Evolutionary conservation across 495 filamentous ascomycete genomes (phyloP), one percentile per base, ranked within the genome.

Genomic region (Cryomyces antarcticus): DNA sequence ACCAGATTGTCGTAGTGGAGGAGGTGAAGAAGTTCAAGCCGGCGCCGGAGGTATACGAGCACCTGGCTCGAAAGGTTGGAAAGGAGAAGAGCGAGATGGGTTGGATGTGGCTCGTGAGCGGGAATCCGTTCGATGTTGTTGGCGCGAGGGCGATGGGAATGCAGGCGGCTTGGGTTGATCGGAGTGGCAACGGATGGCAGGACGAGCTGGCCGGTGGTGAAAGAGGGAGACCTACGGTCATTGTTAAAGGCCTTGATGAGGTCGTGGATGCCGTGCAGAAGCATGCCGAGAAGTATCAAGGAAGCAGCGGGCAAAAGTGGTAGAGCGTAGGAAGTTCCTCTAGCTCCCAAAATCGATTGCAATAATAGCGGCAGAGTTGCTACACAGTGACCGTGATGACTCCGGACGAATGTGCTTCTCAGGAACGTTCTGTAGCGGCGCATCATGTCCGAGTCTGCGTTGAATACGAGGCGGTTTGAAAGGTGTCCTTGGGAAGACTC

Each of bases 121-220:
- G 71, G 5, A 93, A 89, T 55, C 77, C 83, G 5, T 92, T 92
- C 55, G 84, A 92, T 53, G 62, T 83, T n/a, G 68, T 73, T 39
- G 76, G 73, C 4, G 67, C 70, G 7, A 58, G 59, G 41, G 52
- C 55, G 5, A 57, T 60, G 3, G 69, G 77, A 6, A 55, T 87
- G 61, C 64, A 68, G 47, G 70, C 77, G 12, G 71, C 68, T 7
- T 88, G 82, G 75, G 70, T 86, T 11, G 79, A 85, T 59, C 60
- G 78, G 6, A 57, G 48, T 5, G 64, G 67, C 0, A 59, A 42
- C 6, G 51, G 71, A 58, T 77, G 71, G 73, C 52, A 60, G 37
- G 72, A 77, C 54, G 49, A 49, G 37, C 43, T 74, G 36, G 58
- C 60, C 12, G 58, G 59, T 37, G 61, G 61, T 37, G 53, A 61